Base-by-base conservation (phyloP, 139 green algal species). In the Volvox reticuliferus region DNA sequence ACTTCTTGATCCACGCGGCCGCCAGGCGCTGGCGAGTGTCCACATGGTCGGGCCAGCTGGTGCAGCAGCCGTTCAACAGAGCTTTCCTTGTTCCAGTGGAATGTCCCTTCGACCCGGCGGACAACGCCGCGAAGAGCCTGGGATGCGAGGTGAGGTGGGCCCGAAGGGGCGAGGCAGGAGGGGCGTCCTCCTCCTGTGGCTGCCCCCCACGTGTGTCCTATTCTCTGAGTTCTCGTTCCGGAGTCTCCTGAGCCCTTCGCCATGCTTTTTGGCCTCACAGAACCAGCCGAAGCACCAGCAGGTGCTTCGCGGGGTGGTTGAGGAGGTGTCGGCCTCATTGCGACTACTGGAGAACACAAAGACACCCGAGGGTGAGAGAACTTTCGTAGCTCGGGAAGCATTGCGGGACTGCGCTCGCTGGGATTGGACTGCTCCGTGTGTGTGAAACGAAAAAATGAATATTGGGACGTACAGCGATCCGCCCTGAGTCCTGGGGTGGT, bases 71-170 rank as follows among this genome's bases (percentile, higher is more conserved):
- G 24, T 91, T 87, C 80, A 89, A 69, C 61, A 86, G 89, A 1
- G 91, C 89, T 68, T 93, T 91, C 62, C 61, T 93, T 55, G 80
- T 85, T 26, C 69, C 44, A 1, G 35, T 93, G 62, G 91, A 93
- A 67, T 89, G 89, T 69, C 91, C 91, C n/a, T 91, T 93, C 33
- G 91, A 93, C 36, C 35, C 86, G 13, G 24, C 71, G 17, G 86
- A 93, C 79, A 93, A 93, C 80, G 81, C 86, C 5, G 91, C 91
- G 17, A 87, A 90, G 69, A 93, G 86, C 71, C 79, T 93, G 12
- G 91, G 91, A 6, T 91, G 79, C 18, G 71, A 69, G 80, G 91
- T 93, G 61, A 32, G 81, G 22, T 28, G n/a, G 55, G 0, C 24
- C 13, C 12, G 55, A 19, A 33, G 79, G 80, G 50, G 62, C 62